These are phyloP conservation scores for Globisporangium canariense DNA, from an alignment of 352 stramenopile genomes.

Conservation along the genomic window DNA sequence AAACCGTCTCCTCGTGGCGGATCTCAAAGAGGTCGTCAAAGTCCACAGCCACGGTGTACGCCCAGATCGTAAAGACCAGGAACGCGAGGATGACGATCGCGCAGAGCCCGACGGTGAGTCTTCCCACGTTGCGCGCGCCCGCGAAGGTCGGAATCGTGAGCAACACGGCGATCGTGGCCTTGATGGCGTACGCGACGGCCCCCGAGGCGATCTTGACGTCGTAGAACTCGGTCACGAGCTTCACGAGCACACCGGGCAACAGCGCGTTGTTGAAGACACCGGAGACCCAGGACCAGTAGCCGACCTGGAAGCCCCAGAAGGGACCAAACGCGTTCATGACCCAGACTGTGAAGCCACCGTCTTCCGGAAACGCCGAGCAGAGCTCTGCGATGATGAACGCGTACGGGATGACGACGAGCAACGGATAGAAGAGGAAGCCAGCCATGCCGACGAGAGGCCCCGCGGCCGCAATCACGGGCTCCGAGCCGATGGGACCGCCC, in stretches of 20 bases:
- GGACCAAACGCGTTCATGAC: conserved; percentile 63
- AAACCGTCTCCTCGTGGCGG: conserved; percentile 26
- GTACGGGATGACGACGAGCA: conserved; percentile 60
- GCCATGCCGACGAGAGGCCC: conserved; percentile 56
- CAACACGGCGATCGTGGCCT: conserved; percentile 30
- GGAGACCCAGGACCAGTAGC: conserved; percentile 79
- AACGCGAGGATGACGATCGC: conserved; percentile 39
- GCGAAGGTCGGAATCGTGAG: conserved; percentile 35
- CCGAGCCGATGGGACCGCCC: conserved; percentile 48
- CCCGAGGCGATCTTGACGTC: conserved; percentile 25
- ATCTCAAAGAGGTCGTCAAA: conserved; percentile 42
- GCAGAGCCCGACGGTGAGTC: conserved; percentile 22
- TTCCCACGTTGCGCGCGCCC: conserved; percentile 30
- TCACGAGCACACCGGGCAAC: conserved; percentile 55
- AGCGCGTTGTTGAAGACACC: conserved; percentile 58
- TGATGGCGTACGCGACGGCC: conserved; percentile 27
- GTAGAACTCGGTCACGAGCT: conserved; percentile 32
- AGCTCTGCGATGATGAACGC: conserved; percentile 60
- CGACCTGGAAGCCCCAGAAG: conserved; percentile 78
- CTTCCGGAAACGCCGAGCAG: conserved; percentile 67
- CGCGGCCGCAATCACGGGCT: conserved; percentile 45
- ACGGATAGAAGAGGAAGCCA: conserved; percentile 50
- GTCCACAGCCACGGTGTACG: conserved; percentile 22
- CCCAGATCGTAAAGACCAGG: conserved; percentile 47
- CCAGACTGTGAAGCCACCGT: conserved; percentile 71